A percentile compares a stretch with the other conserved stretches of the same genome.
phyloP scores from a whole-genome alignment of 2,329 filamentous ascomycete genomes.

The Fusarium ambrosium region DNA sequence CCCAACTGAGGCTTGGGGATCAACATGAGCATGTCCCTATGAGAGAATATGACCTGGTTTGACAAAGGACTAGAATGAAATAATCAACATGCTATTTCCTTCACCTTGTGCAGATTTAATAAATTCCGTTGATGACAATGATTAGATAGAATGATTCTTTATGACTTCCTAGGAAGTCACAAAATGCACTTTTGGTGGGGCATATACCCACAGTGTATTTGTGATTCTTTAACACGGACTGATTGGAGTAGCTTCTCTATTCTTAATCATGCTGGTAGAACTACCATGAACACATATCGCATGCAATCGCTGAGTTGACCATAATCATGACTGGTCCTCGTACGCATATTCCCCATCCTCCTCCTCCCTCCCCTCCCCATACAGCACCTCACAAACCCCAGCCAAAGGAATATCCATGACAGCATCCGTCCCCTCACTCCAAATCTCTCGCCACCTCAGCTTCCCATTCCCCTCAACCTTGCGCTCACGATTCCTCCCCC shows the following conservation, averaged over 20 bases:
- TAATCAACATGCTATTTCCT: background rate
- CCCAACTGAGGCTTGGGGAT: background rate
- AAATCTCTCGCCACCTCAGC: slow-evolving; percentile 83
- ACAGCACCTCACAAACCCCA: slow-evolving; percentile 94
- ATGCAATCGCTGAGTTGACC: background rate
- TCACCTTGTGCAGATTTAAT: background rate
- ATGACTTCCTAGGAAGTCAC: background rate
- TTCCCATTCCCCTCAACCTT: slow-evolving; percentile 54
- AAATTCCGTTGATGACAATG: background rate
- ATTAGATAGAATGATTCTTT: background rate
- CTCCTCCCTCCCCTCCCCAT: slow-evolving; percentile 70
- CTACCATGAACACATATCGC: background rate
- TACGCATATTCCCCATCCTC: slow-evolving; percentile 38
- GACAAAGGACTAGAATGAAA: background rate
- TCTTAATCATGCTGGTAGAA: background rate
- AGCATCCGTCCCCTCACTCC: slow-evolving; percentile 94
- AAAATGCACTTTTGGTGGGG: background rate
- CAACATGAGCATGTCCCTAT: background rate
- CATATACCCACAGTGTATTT: background rate
- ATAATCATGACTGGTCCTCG: slow-evolving; percentile 8
- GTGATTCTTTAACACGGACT: background rate
- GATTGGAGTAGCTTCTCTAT: background rate
- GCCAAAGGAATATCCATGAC: slow-evolving; percentile 97
- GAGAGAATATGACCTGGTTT: background rate
- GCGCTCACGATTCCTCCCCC: slow-evolving; percentile 53